Percentiles rank a stretch among this genome's conserved stretches.
These are phyloP conservation scores for Yarrowia bubula DNA, from an alignment of 805 yeast genomes.

Conservation along the genomic window DNA sequence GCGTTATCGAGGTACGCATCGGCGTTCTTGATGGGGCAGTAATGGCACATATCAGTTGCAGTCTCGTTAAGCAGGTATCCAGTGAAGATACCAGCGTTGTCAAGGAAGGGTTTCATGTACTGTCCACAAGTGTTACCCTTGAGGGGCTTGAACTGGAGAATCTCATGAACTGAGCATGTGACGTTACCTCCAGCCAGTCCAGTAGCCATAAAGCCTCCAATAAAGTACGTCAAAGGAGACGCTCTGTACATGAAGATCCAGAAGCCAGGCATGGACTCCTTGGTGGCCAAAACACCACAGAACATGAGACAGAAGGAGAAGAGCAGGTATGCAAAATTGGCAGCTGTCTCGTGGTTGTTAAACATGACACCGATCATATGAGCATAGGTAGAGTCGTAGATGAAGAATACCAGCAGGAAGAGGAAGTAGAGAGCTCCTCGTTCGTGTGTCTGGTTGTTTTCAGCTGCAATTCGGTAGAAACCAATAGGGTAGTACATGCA, in stretches of 20 bases:
- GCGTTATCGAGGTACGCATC: constrained; percentile 54
- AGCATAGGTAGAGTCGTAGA: constrained; percentile 42
- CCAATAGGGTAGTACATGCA: constrained; percentile 71
- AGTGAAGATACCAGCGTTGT: constrained; percentile 36
- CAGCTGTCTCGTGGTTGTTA: constrained; percentile 49
- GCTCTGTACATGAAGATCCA: constrained; percentile 78
- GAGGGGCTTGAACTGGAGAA: constrained; percentile 51
- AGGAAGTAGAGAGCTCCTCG: constrained; percentile 45
- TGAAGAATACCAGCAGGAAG: constrained; percentile 46
- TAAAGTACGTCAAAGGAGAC: constrained; percentile 65
- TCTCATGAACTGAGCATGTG: constrained; percentile 50
- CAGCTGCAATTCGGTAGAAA: constrained; percentile 56
- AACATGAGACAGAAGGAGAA: constrained; percentile 57
- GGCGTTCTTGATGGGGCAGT: constrained; percentile 58
- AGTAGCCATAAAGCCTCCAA: constrained; percentile 51
- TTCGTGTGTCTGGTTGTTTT: constrained; percentile 45
- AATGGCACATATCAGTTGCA: constrained; percentile 56
- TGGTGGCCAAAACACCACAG: constrained; percentile 63
- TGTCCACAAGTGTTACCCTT: constrained; percentile 56
- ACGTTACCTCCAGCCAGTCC: constrained; percentile 50
- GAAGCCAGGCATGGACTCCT: constrained; percentile 62
- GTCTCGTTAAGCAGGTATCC: constrained; percentile 48
- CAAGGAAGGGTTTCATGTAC: constrained; percentile 46
- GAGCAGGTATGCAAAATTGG: constrained; percentile 52
- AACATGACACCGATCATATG: constrained; percentile 46